Evolutionary conservation across 805 yeast genomes (phyloP), one percentile per base, ranked within the genome.

Genomic region (Phaffomyces thermotolerans): DNA sequence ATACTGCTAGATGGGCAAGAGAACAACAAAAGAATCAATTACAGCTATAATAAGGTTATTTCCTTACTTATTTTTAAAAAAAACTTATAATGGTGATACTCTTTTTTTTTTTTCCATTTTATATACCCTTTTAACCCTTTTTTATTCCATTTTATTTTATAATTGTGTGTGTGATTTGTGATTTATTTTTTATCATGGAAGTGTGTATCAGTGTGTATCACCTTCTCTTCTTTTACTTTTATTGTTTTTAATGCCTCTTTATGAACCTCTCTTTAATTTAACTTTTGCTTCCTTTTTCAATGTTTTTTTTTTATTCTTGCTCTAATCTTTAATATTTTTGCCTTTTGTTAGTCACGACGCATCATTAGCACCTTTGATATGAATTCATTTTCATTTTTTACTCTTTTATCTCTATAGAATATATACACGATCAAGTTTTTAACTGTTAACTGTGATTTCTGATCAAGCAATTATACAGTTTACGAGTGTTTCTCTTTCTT

Each of bases 1-100:
- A 84, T 57, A 86, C 96, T n/a, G 97, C 97, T 8, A 78, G 90
- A 66, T 93, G 98, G 98, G 97, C 99, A 14, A 78, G 93, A 53
- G 96, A 85, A 57, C 95, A 68, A 49, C 60, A 53, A 41, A 57
- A 52, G 37, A 47, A 44, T 39, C 61, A 56, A 45, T 34, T 51
- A 14, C 23, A 27, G 10, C 13, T 36, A 37, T 37, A 18, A 27
- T 37, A 43, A 24, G 17, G 42, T 50, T 34, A 14, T 36, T 24
- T 37, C 18, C 15, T 31, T 8, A 31, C 1, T 31, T 31, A 31
- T 10, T 31, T n/a, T 31, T 31, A 6, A 5, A 6, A 31, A 31
- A n/a, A 31, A 31, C 8, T 31, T 31, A n/a, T n/a, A 8, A 14
- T 8, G 17, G 36, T 20, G 27, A 25, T 36, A 25, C 14, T 29